Conservation (phyloP, 1,139 yeast genomes). For the Sugiyamaella xylanicola region DNA sequence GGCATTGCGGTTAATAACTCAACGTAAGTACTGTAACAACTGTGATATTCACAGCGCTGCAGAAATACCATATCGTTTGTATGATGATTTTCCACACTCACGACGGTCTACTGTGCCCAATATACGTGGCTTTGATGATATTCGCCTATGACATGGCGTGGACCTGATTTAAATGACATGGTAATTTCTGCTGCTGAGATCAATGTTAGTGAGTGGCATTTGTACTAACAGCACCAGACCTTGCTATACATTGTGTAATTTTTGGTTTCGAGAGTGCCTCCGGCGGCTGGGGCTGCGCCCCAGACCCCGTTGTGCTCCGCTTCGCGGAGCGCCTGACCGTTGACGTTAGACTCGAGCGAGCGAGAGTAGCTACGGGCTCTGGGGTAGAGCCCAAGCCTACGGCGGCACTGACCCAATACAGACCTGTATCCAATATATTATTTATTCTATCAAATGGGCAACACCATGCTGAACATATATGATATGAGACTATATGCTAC, state of each 20-base stretch:
- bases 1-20: background rate
- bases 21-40: background rate
- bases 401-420: too few species aligned
- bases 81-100: constrained; percentile 94
- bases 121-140: constrained; percentile 89
- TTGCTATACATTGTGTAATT: background rate
- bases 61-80: constrained; percentile 35
- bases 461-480: background rate
- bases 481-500: background rate
- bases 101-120: constrained; percentile 99
- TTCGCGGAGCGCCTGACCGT: too few species aligned
- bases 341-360: too few species aligned
- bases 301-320: too few species aligned
- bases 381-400: too few species aligned
- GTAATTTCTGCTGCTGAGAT: background rate
- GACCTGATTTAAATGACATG: constrained; percentile 54
- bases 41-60: too few species aligned
- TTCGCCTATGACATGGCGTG: constrained; percentile 99
- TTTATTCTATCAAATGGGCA: background rate
- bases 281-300: too few species aligned
- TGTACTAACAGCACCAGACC: background rate
- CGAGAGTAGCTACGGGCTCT: too few species aligned
- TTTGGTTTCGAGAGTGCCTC: too few species aligned
- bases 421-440: too few species aligned
- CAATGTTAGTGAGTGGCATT: background rate